phyloP scores from a whole-genome alignment of 768 basidiomycete species.

The Termitomyces sp. region DNA sequence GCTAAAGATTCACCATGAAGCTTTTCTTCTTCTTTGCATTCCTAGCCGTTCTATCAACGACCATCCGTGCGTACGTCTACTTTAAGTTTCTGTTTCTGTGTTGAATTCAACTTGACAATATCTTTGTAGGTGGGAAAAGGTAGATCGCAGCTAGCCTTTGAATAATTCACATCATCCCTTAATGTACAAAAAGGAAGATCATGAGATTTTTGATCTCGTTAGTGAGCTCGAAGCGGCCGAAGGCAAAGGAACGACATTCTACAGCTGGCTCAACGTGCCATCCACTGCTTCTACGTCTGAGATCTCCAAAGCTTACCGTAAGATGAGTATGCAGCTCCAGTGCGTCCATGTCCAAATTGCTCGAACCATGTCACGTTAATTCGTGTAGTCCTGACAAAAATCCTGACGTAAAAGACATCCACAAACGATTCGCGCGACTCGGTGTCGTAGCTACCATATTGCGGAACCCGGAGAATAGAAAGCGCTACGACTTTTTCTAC shows the following conservation, averaged over 20 bases:
- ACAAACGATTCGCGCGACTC: slow-evolving; percentile 88
- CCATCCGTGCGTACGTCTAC: slow-evolving; percentile 52
- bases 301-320: slow-evolving; percentile 87
- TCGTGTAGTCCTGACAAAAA: slow-evolving; percentile 90
- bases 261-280: slow-evolving; percentile 85
- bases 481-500: slow-evolving; percentile 92
- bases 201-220: slow-evolving; percentile 96
- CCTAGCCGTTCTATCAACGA: slow-evolving; percentile 46
- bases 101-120: slow-evolving; percentile 2
- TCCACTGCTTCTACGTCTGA: slow-evolving; percentile 67
- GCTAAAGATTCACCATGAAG: slow-evolving; percentile 39
- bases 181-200: slow-evolving; percentile 64
- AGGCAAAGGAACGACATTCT: slow-evolving; percentile 94
- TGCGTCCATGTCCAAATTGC: slow-evolving; percentile 33
- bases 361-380: not conserved
- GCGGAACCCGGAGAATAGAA: slow-evolving; percentile 65
- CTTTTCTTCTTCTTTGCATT: slow-evolving; percentile 37
- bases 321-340: slow-evolving; percentile 87
- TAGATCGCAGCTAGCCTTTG: slow-evolving; percentile 19
- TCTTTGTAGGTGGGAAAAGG: slow-evolving; percentile 63
- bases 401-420: slow-evolving; percentile 70
- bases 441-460: slow-evolving; percentile 83
- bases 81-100: not conserved
- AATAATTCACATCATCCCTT: not conserved
- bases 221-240: slow-evolving; percentile 74